Evolutionary conservation across 1,139 yeast genomes (phyloP), one percentile per base, ranked within the genome.

Genomic region (Yamadazyma jaroonii): DNA sequence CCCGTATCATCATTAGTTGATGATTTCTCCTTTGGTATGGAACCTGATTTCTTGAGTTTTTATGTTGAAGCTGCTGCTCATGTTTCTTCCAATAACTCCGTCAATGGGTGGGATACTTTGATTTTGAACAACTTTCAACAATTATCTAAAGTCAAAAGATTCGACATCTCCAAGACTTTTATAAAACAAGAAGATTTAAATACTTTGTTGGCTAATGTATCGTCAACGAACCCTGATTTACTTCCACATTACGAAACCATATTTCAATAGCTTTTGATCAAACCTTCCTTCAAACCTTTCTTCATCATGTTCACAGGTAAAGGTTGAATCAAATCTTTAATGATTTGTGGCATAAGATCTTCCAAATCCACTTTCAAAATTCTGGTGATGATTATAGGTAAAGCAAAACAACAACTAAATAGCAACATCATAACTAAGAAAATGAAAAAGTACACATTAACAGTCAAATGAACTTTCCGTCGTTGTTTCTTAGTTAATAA

Each of bases 21-120:
- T 1, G 51, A 78, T 2, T 79, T 77, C 43, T 49, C 56, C 2
- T 44, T 74, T 3, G 87, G 87, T 1, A 57, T 84, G 1, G 90
- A 84, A 41, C 57, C 77, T 0, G 79, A 75, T 12, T 71, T 77
- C 39, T 56, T 83, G 11, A 72, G 70, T 21, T 77, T 79, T 45
- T 67, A 69, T 36, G 43, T 81, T 9, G 78, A 76, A 34, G 74
- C 84, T 0, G 63, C 71, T 2, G 50, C 50, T 0, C 49, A 47
- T 41, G 49, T 50, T 3, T 48, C 64, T 0, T 40, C 36, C 3
- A 35, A 49, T 22, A 36, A 46, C 5, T 15, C 40, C 1, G 47
- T 57, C 3, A 43, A 46, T 3, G 38, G 47, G 13, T 57, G 64
- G 63, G 48, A 46, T 13, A 7, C 24, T 2, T 42, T 42, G 13